Base-by-base conservation (phyloP, 345 rosid genomes). In the Balakata baccata region DNA sequence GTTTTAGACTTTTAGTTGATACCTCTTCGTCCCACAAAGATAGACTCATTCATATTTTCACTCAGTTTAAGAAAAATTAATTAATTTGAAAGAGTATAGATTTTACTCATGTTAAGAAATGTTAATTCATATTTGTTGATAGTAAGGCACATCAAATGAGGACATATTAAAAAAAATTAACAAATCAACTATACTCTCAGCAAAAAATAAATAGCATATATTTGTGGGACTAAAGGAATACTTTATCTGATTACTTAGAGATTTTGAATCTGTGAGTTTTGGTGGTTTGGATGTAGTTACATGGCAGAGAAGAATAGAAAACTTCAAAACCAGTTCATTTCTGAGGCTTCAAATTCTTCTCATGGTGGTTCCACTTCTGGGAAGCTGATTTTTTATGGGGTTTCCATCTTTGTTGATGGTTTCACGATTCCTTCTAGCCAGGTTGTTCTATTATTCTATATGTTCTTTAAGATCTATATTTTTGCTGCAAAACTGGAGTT, bases 351-450 rank as follows among this genome's bases (percentile, higher is more conserved):
- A 0, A 69, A 76, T 71, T 72, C 89, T 72, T 84, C 84, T 39
- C 71, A 62, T 56, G 62, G 81, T 43, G 85, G 60, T 73, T 76
- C 86, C 6, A 77, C 72, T 80, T 79, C 87, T 64, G 79, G 75
- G 77, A 86, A 85, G 63, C 85, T 71, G 75, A 82, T 92, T 25
- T 94, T 94, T 82, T 82, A 84, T n/a, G 97, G 97, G 12, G 91
- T 92, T 68, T 85, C 95, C n/a, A 92, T 90, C 57, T 94, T 92
- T 79, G 94, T 92, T 54, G 98, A 94, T 80, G 97, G 98, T 60
- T 89, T 94, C 77, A 94, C 97, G 0, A 41, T 83, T 84, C 98
- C 98, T 78, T 89, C 98, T 2, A 88, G 86, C 83, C 97, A 92
- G 97, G 98, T 92, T 64, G 47, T 58, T 70, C n/a, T 52, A 7